Conservation (phyloP, 345 rosid genomes). For the Hypericum perforatum region DNA sequence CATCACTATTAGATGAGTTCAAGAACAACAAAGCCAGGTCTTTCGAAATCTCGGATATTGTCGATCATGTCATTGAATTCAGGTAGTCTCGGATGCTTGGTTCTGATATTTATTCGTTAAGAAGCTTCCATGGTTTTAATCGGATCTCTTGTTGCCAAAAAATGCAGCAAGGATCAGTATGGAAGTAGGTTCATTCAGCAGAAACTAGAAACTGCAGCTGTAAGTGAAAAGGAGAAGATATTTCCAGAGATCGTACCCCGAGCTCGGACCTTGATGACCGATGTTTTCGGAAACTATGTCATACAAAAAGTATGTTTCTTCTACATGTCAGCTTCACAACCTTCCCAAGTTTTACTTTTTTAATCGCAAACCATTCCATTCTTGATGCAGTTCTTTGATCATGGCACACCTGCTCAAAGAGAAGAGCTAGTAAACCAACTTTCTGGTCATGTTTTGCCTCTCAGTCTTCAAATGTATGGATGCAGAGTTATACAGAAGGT, state of each 20-base stretch:
- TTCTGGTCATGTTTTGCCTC: conserved; percentile 74
- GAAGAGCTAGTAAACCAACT: conserved; percentile 69
- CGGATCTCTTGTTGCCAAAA: conserved; percentile 8
- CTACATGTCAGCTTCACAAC: conserved; percentile 7
- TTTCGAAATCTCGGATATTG: conserved; percentile 64
- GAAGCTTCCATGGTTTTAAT: conserved; percentile 1
- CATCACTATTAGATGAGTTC: conserved; percentile 72
- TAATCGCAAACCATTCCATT: conserved; percentile 15
- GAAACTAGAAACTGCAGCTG: conserved; percentile 72
- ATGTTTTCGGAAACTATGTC: conserved; percentile 95
- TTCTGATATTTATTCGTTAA: conserved; percentile 11
- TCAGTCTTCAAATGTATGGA: conserved; percentile 95
- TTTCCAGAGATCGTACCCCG: conserved; percentile 75
- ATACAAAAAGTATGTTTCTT: conserved; percentile 61
- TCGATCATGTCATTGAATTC: conserved; percentile 77
- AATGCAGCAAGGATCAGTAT: conserved; percentile 82
- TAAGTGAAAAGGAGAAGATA: conserved; percentile 67
- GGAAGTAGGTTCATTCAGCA: conserved; percentile 99
- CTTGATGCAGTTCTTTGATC: conserved; percentile 77
- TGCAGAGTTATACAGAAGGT: conserved; percentile 99
- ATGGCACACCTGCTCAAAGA: conserved; percentile 72
- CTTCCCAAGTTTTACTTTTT: background rate
- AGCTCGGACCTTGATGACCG: conserved; percentile 89
- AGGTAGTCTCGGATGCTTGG: conserved; percentile 35
- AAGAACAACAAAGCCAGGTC: conserved; percentile 71